Evolutionary conservation across 2,329 filamentous ascomycete genomes (phyloP).

Genomic region (Venturia nashicola): DNA sequence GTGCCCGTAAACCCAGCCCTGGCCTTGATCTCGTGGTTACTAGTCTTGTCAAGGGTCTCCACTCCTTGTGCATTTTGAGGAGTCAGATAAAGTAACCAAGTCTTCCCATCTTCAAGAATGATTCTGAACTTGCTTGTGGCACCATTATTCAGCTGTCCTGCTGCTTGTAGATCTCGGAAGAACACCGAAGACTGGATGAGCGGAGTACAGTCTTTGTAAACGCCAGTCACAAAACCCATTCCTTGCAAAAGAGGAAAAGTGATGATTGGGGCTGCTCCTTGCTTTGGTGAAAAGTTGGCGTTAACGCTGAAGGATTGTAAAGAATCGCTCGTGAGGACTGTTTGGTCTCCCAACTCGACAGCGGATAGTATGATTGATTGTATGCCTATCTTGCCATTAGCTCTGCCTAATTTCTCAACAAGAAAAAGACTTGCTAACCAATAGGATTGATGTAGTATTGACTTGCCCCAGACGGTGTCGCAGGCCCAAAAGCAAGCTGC

Average conservation of each 20-base stretch:
- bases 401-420: constrained; percentile 40
- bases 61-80: constrained; percentile 17
- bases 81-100: constrained; percentile 13
- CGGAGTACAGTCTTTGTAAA: constrained; percentile 60
- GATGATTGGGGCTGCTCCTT: constrained; percentile 42
- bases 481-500: constrained; percentile 54
- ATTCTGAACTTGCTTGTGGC: constrained; percentile 67
- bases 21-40: constrained; percentile 51
- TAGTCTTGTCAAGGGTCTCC: constrained; percentile 21
- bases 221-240: constrained; percentile 72
- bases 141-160: constrained; percentile 41
- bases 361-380: constrained; percentile 75
- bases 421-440: constrained; percentile 64
- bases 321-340: constrained; percentile 41
- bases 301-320: constrained; percentile 48
- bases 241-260: constrained; percentile 80
- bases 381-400: constrained; percentile 29
- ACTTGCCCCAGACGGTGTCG: constrained; percentile 29
- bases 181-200: constrained; percentile 62
- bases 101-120: constrained; percentile 47
- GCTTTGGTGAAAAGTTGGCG: constrained; percentile 50
- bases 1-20: constrained; percentile 58
- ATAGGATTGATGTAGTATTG: constrained; percentile 71
- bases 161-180: constrained; percentile 50
- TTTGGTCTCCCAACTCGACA: constrained; percentile 52